These are phyloP conservation scores for Allomyces javanicus DNA, from an alignment of 192 early-diverging fungal genomes.

Conservation along the genomic window DNA sequence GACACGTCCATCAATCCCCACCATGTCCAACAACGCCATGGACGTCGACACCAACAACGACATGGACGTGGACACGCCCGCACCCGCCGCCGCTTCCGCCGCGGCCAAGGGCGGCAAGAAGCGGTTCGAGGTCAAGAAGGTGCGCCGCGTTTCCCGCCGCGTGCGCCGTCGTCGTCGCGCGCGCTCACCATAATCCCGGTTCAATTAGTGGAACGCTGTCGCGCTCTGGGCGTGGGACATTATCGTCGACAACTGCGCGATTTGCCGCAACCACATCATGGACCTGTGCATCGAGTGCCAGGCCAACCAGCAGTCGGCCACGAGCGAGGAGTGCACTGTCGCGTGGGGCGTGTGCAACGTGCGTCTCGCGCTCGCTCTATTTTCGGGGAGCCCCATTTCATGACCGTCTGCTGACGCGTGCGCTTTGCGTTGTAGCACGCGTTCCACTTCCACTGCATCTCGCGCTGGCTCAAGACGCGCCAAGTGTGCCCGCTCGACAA, in stretches of 20 bases:
- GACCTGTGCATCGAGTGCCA: slow-evolving; percentile 98
- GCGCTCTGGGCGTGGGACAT: slow-evolving; percentile 99
- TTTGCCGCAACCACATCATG: slow-evolving; percentile 99
- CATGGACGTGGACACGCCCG: neutral
- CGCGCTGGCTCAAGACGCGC: slow-evolving; percentile 89
- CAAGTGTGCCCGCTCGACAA: slow-evolving; percentile 96
- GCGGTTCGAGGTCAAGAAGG: slow-evolving; percentile 1
- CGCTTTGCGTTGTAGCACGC: slow-evolving; percentile 49
- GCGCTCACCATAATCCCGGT: neutral
- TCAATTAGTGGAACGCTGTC: slow-evolving; percentile 90
- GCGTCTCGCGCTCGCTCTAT: slow-evolving; percentile 18
- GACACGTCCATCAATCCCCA: no score
- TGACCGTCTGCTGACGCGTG: no score
- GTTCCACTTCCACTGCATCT: slow-evolving; percentile 97
- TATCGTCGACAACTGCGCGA: slow-evolving; percentile 94
- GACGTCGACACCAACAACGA: neutral
- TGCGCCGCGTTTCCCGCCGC: neutral
- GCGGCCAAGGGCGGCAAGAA: neutral
- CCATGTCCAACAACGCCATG: no score
- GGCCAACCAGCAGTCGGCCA: slow-evolving; percentile 84
- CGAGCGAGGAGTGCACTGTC: slow-evolving; percentile 81
- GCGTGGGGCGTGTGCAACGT: slow-evolving; percentile 94
- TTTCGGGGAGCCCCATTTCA: no score
- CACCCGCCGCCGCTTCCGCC: neutral
- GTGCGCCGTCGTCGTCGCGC: neutral